Conservation (phyloP, 139 green algal genomes). For the Chlamydomonas eustigma region DNA sequence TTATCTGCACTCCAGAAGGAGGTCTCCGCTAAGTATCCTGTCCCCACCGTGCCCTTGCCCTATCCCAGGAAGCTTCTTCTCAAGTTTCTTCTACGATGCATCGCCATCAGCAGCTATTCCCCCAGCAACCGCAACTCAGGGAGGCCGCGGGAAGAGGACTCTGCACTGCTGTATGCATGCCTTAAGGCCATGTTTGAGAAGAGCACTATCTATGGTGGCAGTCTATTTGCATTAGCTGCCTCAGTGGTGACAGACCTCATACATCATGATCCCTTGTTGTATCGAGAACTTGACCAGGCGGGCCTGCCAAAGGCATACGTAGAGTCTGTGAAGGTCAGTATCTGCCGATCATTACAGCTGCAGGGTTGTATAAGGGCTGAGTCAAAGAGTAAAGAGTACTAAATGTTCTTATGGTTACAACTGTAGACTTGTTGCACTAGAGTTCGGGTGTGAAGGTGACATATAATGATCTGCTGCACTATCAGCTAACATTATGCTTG, state of each 20-base stretch:
- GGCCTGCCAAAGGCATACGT: constrained; percentile 62
- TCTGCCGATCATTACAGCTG: too few species aligned
- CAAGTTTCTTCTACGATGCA: constrained; percentile 84
- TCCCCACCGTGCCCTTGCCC: background rate
- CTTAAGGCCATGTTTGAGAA: constrained; percentile 65
- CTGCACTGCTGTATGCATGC: constrained; percentile 46
- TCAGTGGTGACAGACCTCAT: constrained; percentile 85
- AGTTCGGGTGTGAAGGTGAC: too few species aligned
- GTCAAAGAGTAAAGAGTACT: too few species aligned
- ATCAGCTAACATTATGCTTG: too few species aligned
- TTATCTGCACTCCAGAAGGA: background rate
- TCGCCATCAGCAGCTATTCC: constrained; percentile 76
- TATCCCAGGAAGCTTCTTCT: constrained; percentile 54
- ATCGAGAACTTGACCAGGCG: constrained; percentile 63
- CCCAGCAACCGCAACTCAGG: constrained; percentile 34
- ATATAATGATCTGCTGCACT: too few species aligned
- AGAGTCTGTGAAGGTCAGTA: constrained; percentile 15
- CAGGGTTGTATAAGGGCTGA: too few species aligned
- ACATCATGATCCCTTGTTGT: constrained; percentile 89
- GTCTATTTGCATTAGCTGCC: constrained; percentile 83
- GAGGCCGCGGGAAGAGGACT: constrained; percentile 31
- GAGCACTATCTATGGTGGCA: constrained; percentile 74
- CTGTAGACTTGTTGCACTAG: too few species aligned
- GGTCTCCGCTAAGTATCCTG: background rate
- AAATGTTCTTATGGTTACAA: too few species aligned